Evolutionary conservation across 1,139 yeast species (phyloP), one percentile per base, ranked within the genome.

Genomic region (Blastobotrys malaysiensis): DNA sequence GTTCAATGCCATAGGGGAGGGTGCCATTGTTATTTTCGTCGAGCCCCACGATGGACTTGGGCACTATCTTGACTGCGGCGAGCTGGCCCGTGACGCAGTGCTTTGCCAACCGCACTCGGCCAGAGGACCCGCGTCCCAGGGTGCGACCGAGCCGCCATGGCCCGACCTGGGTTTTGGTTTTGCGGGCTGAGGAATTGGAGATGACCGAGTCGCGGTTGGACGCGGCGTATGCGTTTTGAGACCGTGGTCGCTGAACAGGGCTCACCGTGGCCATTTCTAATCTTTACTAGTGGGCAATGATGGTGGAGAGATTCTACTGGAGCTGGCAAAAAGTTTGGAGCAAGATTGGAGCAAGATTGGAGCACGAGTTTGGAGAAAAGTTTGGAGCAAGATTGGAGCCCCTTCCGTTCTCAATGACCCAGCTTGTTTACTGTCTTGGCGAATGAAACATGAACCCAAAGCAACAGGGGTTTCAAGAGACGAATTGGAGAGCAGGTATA

Each of bases 91-190:
- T 86, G 56, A 79, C 79, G 45, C 83, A 80, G 68, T 93, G 95
- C 63, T 89, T 86, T 5, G 99, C 99, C 54, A 93, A 77, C 55
- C 96, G 77, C 20, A 93, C 99, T 59, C 97, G 79, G 24, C 99
- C 98, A 1, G 97, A 88, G 22, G 96, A 86, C 9, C 99, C 99
- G 57, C 95, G 80, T 21, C 99, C 99, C 49, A 93, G 75, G 2
- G 99, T 91, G 61, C 95, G 79, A 13, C 99, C 99, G 39, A 93
- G 74, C 68, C 88, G 86, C 99, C 99, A 93, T 2, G 99, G 98
- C 1, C 99, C 99, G 50, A 89, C 86, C 59, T 83, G 84, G 69
- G 86, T 81, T 69, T 85, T 82, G 55, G 87, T 74, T 31, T 43
- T 48, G 69, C 82, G 77, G 57, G 76, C 80, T 52, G 75, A 70